A percentile compares a stretch with the other conserved stretches of the same genome.
Evolutionary conservation across 257 asterid species (phyloP).

Genomic region (Knoxia roxburghii): DNA sequence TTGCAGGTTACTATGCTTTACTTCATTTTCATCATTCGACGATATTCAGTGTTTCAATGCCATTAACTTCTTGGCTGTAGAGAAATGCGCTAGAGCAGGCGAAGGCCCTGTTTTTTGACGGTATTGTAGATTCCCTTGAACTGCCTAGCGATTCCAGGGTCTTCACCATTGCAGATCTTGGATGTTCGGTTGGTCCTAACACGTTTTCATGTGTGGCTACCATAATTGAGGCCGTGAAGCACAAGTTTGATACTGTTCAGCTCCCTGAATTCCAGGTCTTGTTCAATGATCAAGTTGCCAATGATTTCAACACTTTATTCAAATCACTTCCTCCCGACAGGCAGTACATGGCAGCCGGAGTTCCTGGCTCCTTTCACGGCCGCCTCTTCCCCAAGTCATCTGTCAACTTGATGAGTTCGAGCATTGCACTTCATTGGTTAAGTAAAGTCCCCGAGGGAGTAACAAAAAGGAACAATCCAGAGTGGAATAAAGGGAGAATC

Average conservation of each 20-base stretch:
- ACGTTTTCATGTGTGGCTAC: constrained; percentile 35
- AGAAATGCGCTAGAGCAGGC: not conserved
- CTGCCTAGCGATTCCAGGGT: not conserved
- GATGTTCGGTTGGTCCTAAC: constrained; percentile 52
- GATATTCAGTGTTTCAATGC: too few species aligned
- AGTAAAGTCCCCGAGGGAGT: not conserved
- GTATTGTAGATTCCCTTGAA: constrained; percentile 6
- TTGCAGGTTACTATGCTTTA: not conserved
- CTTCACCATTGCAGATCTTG: constrained; percentile 39
- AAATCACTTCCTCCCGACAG: not conserved
- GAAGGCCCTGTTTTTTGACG: not conserved
- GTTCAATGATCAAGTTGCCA: constrained; percentile 4
- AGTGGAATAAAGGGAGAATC: constrained; percentile 10
- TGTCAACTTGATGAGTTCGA: not conserved
- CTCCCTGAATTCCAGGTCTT: constrained; percentile 3
- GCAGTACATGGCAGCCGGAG: constrained; percentile 13
- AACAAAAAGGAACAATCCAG: not conserved
- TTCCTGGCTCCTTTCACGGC: constrained; percentile 9
- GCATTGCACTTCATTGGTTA: constrained; percentile 10
- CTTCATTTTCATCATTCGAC: not conserved
- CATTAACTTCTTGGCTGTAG: not conserved
- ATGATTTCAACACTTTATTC: constrained; percentile 12
- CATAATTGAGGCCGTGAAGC: constrained; percentile 32
- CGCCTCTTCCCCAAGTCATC: not conserved
- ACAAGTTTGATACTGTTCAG: constrained; percentile 9